These are phyloP conservation scores for Rhizopogon salebrosus DNA, from an alignment of 768 basidiomycete species.

Conservation along the genomic window DNA sequence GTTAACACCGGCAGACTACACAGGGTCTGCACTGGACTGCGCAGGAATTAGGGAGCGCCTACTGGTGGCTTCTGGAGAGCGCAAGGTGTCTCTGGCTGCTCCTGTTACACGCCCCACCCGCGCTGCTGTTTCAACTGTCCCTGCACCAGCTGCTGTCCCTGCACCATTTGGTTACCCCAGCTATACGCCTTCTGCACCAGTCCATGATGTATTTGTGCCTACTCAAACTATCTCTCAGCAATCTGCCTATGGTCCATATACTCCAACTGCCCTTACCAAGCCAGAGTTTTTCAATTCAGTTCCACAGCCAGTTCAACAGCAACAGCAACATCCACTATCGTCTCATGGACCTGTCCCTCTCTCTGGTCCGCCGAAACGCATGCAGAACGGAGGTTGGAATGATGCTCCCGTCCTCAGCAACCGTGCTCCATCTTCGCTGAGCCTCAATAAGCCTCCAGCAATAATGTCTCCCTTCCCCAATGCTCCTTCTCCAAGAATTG, in stretches of 20 bases:
- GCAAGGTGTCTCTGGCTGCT: conserved; percentile 2
- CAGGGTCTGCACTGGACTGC: conserved; percentile 47
- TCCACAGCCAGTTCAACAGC: conserved; percentile 39
- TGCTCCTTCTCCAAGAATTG: conserved; percentile 27
- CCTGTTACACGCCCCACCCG: conserved; percentile 27
- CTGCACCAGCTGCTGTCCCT: conserved; percentile 7
- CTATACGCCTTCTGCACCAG: conserved; percentile 10
- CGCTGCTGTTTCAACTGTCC: conserved; percentile 22
- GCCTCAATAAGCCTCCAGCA: conserved; percentile 53
- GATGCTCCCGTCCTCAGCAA: conserved; percentile 63
- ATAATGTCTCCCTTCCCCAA: conserved; percentile 91
- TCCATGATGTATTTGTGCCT: conserved; percentile 31
- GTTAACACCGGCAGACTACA: conserved; percentile 75
- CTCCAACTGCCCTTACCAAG: conserved; percentile 12
- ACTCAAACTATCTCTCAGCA: conserved; percentile 12
- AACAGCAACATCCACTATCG: conserved; percentile 31
- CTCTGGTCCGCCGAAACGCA: conserved; percentile 54
- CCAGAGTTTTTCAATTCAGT: conserved; percentile 17
- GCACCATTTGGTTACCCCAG: background rate
- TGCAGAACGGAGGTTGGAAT: conserved; percentile 85
- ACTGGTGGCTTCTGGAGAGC: conserved; percentile 31
- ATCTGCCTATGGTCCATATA: background rate
- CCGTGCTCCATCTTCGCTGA: conserved; percentile 48
- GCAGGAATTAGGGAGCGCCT: conserved; percentile 42
- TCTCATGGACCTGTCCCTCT: conserved; percentile 39